Base-by-base conservation (phyloP, 257 asterid species). In the Buddleja alternifolia region DNA sequence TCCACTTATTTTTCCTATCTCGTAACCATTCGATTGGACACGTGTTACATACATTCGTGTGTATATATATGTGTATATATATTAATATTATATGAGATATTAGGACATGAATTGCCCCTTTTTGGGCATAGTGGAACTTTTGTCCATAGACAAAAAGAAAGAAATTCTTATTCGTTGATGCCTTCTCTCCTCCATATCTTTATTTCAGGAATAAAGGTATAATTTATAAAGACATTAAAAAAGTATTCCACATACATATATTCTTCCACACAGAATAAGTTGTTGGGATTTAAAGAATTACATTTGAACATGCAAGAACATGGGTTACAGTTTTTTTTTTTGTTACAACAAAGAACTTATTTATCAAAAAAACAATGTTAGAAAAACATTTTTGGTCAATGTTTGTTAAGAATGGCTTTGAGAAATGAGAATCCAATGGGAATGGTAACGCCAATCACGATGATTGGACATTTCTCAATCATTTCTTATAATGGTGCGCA, bases 171-270 rank as follows among this genome's bases (percentile, higher is more conserved):
- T 73, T 80, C 82, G 53, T 76, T 70, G 77, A 80, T 80, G 34
- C 82, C 69, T 80, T 51, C 60, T 67, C 68, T 75, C 81, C 72
- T 58, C 80, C 82, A 66, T 53, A 32, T 73, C 75, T 80, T 69
- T 73, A 69, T 60, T 63, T 50, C 62, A 69, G 73, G 85, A 80
- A 80, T 80, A 80, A 76, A 76, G 85, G 50, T 65, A n/a, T n/a
- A 17, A 1, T 54, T 59, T 73, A 39, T 5, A 69, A 73, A 76
- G 65, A 70, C 20, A 12, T 21, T 25, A 24, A 60, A 23, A 21
- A n/a, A 20, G 50, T 64, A 75, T 68, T 66, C 58, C 56, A 20
- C 16, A 24, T 11, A 58, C 16, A 52, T 10, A 51, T n/a, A 11
- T 3, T n/a, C 20, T 54, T 21, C 14, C 20, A 39, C 0, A 20